Conservation (phyloP, 2,329 filamentous ascomycete genomes). For the Fusarium phyllophilum region DNA sequence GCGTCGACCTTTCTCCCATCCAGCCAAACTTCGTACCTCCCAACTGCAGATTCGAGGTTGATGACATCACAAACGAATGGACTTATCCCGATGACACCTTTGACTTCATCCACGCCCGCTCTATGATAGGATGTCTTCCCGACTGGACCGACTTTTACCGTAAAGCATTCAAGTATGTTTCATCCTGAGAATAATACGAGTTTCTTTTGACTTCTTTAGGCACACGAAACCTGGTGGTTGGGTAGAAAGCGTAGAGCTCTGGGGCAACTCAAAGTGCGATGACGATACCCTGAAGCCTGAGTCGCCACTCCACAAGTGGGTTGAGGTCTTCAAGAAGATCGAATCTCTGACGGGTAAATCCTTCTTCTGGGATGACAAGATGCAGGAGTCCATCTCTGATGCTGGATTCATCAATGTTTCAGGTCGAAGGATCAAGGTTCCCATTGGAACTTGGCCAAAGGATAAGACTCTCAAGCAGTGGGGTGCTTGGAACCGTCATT, state of each 20-base stretch:
- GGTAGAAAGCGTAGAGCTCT: slow-evolving; percentile 36
- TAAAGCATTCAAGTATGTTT: slow-evolving; percentile 54
- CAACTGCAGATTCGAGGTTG: slow-evolving; percentile 72
- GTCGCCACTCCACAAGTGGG: slow-evolving; percentile 20
- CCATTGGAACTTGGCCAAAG: slow-evolving; percentile 45
- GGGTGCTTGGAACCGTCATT: slow-evolving; percentile 41
- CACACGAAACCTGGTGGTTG: slow-evolving; percentile 31
- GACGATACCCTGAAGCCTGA: slow-evolving; percentile 36
- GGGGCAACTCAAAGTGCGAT: slow-evolving; percentile 37
- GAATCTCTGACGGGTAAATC: slow-evolving; percentile 16
- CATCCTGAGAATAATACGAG: slow-evolving; percentile 17
- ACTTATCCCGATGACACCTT: slow-evolving; percentile 59
- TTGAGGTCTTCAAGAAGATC: slow-evolving; percentile 9
- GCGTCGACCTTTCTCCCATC: slow-evolving; percentile 67
- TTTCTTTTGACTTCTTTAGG: slow-evolving; percentile 41
- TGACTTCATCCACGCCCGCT: slow-evolving; percentile 68
- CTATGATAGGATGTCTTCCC: slow-evolving; percentile 62
- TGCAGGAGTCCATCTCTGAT: slow-evolving; percentile 19
- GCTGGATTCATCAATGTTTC: slow-evolving; percentile 36
- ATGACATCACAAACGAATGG: slow-evolving; percentile 66
- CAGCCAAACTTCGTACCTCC: slow-evolving; percentile 67
- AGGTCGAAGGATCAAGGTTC: slow-evolving; percentile 33
- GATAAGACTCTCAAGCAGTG: slow-evolving; percentile 44
- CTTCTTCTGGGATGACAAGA: slow-evolving; percentile 25
- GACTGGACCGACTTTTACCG: slow-evolving; percentile 63